Base-by-base conservation (phyloP, 169 alveolate species). In the Perkinsus marinus region DNA sequence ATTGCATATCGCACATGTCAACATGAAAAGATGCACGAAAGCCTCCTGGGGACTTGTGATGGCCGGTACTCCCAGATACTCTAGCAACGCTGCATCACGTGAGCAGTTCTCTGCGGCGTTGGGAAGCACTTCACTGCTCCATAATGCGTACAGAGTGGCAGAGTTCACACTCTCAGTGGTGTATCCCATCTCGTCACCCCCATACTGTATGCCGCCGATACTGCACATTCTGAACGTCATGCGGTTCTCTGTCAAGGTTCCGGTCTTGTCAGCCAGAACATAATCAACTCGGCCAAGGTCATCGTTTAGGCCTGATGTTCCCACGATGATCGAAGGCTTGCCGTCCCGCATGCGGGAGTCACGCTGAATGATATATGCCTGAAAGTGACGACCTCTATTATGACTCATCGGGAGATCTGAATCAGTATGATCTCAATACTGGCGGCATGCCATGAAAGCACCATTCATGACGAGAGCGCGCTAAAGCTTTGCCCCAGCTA, bases 261-360 rank as follows among this genome's bases (percentile, higher is more conserved):
- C 95, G 37, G 95, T 93, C 47, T 93, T 93, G 90, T 93, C 95
- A 0, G 93, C 57, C 34, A 93, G 92, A 0, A 93, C 68, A 43
- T 39, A 37, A 57, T 90, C 91, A 30, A 90, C 68, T 34, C 57
- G 91, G 6, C 91, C 91, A 36, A 90, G 43, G n/a, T 90, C 91
- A 57, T 90, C 91, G 22, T 57, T 57, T 26, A 57, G 79, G 79
- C 22, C 22, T 26, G 79, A 57, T 0, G 79, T 30, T 0, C 79
- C 22, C 37, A 57, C 79, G 79, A 57, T 57, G 34, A 57, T 30
- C 79, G 79, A 57, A 0, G 7, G 79, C 3, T 57, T 26, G 7
- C 79, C 79, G 37, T 26, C 37, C 79, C 22, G 7, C 79, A 57
- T 13, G 34, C 22, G 79, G 22, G 22, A 13, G 79, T 57, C 79